Percentiles rank a stretch among this genome's conserved stretches.
Conservation (phyloP, 2,329 filamentous ascomycete species). For the Penicillium psychrosexuale region DNA sequence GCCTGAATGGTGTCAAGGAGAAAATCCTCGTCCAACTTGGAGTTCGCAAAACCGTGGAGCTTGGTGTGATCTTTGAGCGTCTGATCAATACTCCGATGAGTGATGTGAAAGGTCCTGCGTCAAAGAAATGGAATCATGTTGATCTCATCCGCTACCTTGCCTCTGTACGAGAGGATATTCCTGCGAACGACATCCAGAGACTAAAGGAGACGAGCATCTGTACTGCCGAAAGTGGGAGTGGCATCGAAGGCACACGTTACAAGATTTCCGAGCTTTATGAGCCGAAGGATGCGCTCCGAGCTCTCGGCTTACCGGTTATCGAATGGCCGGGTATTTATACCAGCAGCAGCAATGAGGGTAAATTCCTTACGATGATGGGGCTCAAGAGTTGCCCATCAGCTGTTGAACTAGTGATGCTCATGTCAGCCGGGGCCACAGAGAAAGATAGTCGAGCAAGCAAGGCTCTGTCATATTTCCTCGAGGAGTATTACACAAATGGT, state of each 20-base stretch:
- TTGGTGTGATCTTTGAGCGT: constrained; percentile 88
- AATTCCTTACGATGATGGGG: constrained; percentile 70
- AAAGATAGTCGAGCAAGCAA: constrained; percentile 60
- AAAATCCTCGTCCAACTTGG: constrained; percentile 81
- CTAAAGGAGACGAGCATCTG: constrained; percentile 77
- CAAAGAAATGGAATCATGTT: constrained; percentile 78
- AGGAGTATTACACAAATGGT: constrained; percentile 72
- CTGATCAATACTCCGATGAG: constrained; percentile 62
- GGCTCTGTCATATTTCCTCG: constrained; percentile 77
- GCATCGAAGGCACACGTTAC: constrained; percentile 60
- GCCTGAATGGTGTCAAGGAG: constrained; percentile 78
- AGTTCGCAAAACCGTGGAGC: constrained; percentile 90
- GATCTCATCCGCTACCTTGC: constrained; percentile 93
- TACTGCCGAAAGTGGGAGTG: constrained; percentile 63
- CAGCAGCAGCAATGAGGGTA: constrained; percentile 65
- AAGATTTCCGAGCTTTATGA: constrained; percentile 77
- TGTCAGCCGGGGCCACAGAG: constrained; percentile 59
- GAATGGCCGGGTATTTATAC: constrained; percentile 77
- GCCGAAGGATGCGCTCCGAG: constrained; percentile 67
- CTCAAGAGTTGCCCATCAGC: constrained; percentile 69
- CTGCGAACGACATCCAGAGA: constrained; percentile 72
- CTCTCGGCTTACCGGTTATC: constrained; percentile 69
- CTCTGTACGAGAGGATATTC: constrained; percentile 86
- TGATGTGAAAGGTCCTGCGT: constrained; percentile 48
- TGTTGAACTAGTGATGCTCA: constrained; percentile 72